phyloP scores from a whole-genome alignment of 2,329 filamentous ascomycete species.

The Zelopaecilomyces penicillatus region DNA sequence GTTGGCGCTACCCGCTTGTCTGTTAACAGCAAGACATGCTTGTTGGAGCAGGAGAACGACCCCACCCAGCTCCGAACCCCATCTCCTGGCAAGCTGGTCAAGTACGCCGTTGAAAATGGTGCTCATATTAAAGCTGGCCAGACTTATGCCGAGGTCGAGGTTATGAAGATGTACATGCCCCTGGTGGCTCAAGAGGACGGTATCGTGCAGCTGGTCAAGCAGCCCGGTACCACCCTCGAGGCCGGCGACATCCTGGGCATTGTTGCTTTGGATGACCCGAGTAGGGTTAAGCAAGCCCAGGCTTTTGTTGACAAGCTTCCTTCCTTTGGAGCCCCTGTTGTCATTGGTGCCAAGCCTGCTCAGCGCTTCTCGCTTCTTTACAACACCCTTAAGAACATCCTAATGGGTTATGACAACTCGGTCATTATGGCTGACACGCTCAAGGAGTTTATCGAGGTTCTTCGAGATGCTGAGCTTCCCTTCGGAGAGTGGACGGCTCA shows the following conservation, averaged over 20 bases:
- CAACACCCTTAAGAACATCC: slow-evolving; percentile 76
- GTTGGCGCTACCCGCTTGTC: slow-evolving; percentile 91
- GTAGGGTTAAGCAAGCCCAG: slow-evolving; percentile 91
- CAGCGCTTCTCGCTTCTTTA: slow-evolving; percentile 75
- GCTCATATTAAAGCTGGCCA: slow-evolving; percentile 88
- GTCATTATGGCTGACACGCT: slow-evolving; percentile 86
- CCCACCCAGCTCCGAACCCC: slow-evolving; percentile 93
- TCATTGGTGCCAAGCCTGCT: slow-evolving; percentile 83
- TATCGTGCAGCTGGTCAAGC: slow-evolving; percentile 96
- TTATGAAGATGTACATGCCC: slow-evolving; percentile 99
- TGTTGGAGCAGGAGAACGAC: slow-evolving; percentile 98
- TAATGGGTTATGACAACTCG: slow-evolving; percentile 93
- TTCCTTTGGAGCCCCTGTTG: slow-evolving; percentile 73
- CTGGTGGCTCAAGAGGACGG: slow-evolving; percentile 90
- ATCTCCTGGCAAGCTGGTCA: slow-evolving; percentile 94
- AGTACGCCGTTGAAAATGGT: slow-evolving; percentile 93
- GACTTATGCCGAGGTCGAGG: slow-evolving; percentile 92
- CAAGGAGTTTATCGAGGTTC: slow-evolving; percentile 80
- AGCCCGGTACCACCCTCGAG: slow-evolving; percentile 94
- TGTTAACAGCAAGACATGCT: slow-evolving; percentile 94
- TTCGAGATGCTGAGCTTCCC: slow-evolving; percentile 81
- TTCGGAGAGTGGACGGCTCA: slow-evolving; percentile 96
- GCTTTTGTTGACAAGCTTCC: slow-evolving; percentile 89
- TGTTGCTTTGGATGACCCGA: slow-evolving; percentile 86
- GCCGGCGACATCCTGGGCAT: slow-evolving; percentile 99